A percentile compares a stretch with the other conserved stretches of the same genome.
Evolutionary conservation across 768 basidiomycete species (phyloP).

Genomic region (Xerocomellus amylosporus): DNA sequence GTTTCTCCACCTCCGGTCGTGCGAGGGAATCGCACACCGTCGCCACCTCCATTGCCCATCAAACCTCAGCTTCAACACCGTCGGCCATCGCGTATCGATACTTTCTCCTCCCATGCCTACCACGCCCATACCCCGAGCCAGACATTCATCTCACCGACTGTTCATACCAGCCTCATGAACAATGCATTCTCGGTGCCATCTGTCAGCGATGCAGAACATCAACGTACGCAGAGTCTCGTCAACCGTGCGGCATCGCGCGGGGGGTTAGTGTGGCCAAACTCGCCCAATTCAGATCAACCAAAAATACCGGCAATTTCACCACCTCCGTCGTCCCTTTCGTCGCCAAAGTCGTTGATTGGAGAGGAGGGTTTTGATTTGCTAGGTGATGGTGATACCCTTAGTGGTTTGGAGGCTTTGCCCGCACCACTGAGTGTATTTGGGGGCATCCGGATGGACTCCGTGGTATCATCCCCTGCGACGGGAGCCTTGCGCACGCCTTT

Average conservation of each 20-base stretch:
- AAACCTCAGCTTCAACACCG: conserved; percentile 24
- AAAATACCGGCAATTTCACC: conserved; percentile 30
- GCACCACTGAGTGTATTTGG: background rate
- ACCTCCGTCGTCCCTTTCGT: conserved; percentile 16
- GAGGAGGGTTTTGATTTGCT: conserved; percentile 18
- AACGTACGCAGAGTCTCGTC: conserved; percentile 56
- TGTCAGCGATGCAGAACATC: conserved; percentile 46
- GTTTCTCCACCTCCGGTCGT: conserved; percentile 30
- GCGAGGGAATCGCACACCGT: conserved; percentile 38
- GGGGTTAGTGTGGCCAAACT: conserved; percentile 39
- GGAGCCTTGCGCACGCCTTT: background rate
- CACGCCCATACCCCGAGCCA: conserved; percentile 23
- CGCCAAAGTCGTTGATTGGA: background rate
- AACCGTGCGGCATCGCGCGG: conserved; percentile 51
- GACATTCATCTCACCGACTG: conserved; percentile 10
- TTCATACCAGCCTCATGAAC: conserved; percentile 15
- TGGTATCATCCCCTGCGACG: background rate
- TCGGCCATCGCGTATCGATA: conserved; percentile 11
- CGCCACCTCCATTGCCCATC: conserved; percentile 44
- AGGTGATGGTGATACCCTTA: conserved; percentile 7
- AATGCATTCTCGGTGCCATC: conserved; percentile 9
- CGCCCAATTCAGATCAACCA: conserved; percentile 16
- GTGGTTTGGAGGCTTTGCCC: background rate
- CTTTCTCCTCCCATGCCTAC: conserved; percentile 8
- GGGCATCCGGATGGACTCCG: background rate